Conservation (phyloP, 2,329 filamentous ascomycete genomes). For the Monosporascus sp. region DNA sequence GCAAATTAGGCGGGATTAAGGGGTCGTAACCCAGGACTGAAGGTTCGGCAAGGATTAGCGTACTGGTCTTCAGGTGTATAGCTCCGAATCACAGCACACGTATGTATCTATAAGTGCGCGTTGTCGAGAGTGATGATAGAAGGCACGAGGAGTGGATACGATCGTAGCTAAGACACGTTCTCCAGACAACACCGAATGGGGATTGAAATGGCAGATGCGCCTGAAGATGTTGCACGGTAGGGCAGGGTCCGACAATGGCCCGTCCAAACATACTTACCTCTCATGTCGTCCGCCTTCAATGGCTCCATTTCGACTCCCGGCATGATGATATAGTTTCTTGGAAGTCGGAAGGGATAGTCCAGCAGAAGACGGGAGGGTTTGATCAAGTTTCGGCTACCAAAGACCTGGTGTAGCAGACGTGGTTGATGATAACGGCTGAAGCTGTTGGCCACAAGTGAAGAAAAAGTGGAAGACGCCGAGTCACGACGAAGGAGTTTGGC, state of each 20-base stretch:
- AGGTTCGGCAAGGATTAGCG: slow-evolving; percentile 24
- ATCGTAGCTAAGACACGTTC: neutral
- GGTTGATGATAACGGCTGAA: neutral
- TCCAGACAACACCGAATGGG: neutral
- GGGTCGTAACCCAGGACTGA: slow-evolving; percentile 91
- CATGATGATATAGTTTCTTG: slow-evolving; percentile 18
- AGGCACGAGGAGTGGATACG: neutral
- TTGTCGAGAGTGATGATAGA: neutral
- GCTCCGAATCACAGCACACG: neutral
- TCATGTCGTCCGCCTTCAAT: slow-evolving; percentile 31
- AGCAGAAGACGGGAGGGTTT: neutral
- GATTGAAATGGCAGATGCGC: neutral
- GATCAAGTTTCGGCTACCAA: neutral
- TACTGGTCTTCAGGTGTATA: slow-evolving; percentile 7
- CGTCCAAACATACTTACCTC: slow-evolving; percentile 26
- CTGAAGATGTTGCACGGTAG: no score
- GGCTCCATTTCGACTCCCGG: slow-evolving; percentile 29
- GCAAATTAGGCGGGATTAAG: slow-evolving; percentile 80
- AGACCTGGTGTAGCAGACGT: neutral
- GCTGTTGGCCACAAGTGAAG: neutral
- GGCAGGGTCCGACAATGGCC: no score
- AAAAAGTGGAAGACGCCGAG: neutral
- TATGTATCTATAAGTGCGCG: no score
- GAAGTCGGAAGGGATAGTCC: neutral
- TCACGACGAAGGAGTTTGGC: neutral